phyloP scores from a whole-genome alignment of 495 filamentous ascomycete genomes.

The Chaetomidium leptoderma region DNA sequence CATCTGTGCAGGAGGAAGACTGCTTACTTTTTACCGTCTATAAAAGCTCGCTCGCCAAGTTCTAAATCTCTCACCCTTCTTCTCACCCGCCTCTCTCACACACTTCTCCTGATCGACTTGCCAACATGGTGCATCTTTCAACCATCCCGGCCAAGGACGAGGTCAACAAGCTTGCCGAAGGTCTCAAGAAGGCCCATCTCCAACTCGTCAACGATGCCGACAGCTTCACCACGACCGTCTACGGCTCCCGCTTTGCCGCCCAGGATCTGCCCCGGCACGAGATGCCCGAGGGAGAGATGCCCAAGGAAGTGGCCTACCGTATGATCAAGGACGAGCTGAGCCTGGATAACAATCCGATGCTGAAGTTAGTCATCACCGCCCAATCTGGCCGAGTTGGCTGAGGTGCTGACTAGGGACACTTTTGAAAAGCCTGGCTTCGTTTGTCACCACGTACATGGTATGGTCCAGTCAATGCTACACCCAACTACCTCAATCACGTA shows the following conservation, averaged over 20 bases:
- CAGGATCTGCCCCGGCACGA: constrained; percentile 71
- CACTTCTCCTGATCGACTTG: too few relatives aligned
- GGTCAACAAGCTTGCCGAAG: constrained; percentile 36
- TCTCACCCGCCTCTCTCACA: neutral
- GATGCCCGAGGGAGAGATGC: constrained; percentile 91
- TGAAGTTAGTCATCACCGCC: constrained; percentile 56
- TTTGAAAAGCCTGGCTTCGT: constrained; percentile 59
- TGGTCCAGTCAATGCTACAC: too few relatives aligned
- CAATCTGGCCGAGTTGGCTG: neutral
- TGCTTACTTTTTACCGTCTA: neutral
- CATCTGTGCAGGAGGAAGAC: neutral
- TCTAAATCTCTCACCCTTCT: neutral
- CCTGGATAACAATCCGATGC: constrained; percentile 82
- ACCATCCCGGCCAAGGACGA: constrained; percentile 47
- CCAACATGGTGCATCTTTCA: constrained; percentile 65
- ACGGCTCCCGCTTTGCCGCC: constrained; percentile 76
- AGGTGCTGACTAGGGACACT: constrained; percentile 9
- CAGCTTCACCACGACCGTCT: constrained; percentile 70
- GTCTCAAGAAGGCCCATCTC: constrained; percentile 45
- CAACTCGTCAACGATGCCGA: constrained; percentile 53
- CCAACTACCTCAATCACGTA: too few relatives aligned
- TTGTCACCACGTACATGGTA: constrained; percentile 87
- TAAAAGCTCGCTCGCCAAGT: constrained; percentile 2
- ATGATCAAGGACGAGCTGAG: constrained; percentile 94
- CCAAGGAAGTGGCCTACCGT: constrained; percentile 81